These are phyloP conservation scores for Eudorina sp. DNA, from an alignment of 139 green algal species.

Conservation along the genomic window DNA sequence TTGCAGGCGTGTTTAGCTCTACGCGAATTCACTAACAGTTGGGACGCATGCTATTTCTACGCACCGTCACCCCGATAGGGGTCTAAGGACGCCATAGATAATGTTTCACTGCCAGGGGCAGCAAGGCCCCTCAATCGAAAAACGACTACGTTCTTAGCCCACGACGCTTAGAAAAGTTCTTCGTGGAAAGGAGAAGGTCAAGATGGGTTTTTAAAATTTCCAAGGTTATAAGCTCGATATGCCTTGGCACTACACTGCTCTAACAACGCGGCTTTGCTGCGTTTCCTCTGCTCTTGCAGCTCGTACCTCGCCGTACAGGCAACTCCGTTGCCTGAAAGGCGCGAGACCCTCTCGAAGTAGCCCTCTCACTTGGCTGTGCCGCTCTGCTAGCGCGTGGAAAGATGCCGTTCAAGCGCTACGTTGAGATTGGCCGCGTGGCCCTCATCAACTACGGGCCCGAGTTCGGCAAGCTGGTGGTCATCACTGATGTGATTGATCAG, in stretches of 20 bases:
- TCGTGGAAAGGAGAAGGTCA: no score
- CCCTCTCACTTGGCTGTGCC: slow-evolving; percentile 40
- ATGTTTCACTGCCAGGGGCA: neutral
- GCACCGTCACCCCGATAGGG: slow-evolving; percentile 36
- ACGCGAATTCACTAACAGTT: no score
- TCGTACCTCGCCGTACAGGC: no score
- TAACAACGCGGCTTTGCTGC: no score
- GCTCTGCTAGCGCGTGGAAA: slow-evolving; percentile 27
- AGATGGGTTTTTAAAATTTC: no score
- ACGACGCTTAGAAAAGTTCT: slow-evolving; percentile 38
- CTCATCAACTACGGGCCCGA: slow-evolving; percentile 92
- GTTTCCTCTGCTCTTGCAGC: no score
- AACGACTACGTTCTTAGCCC: neutral
- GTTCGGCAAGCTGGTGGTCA: slow-evolving; percentile 89
- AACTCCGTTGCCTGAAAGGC: neutral
- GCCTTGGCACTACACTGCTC: no score
- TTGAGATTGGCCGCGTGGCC: slow-evolving; percentile 97
- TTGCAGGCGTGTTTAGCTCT: no score
- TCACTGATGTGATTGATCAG: slow-evolving; percentile 93
- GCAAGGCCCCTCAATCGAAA: neutral
- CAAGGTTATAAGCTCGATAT: no score
- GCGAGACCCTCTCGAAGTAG: neutral
- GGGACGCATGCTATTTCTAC: neutral
- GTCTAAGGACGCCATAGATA: slow-evolving; percentile 16
- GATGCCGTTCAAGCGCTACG: slow-evolving; percentile 93